A percentile compares a stretch with the other conserved stretches of the same genome.
phyloP scores from a whole-genome alignment of 2,329 filamentous ascomycete genomes.

The Colletotrichum simmondsii region DNA sequence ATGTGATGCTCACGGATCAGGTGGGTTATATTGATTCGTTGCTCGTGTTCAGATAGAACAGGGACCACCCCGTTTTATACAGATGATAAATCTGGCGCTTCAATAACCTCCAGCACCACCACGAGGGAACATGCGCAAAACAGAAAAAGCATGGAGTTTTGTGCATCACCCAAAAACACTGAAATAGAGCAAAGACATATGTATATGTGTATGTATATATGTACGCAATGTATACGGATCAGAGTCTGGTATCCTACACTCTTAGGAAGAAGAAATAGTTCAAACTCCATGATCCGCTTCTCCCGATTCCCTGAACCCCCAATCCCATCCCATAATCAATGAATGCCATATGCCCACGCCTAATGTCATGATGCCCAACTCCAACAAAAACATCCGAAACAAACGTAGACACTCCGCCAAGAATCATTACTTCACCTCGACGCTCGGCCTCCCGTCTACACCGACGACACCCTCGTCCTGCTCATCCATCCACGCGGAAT shows the following conservation, averaged over 20 bases:
- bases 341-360: neutral
- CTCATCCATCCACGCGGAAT: constrained; percentile 50
- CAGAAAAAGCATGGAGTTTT: neutral
- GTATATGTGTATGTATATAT: neutral
- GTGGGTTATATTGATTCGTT: no score
- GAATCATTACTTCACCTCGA: neutral
- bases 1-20: no score
- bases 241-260: neutral
- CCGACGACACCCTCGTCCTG: constrained; percentile 9
- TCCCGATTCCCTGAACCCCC: neutral
- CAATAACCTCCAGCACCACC: no score
- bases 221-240: neutral
- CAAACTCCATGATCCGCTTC: neutral
- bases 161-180: neutral
- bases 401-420: neutral
- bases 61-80: no score
- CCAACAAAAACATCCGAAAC: neutral
- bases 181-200: neutral
- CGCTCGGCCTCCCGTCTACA: neutral
- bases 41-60: no score
- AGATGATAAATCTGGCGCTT: no score
- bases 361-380: neutral
- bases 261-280: neutral
- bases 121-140: neutral
- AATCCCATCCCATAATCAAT: neutral